Evolutionary conservation across 2,329 filamentous ascomycete species (phyloP).

Genomic region (Penicillium sp.): DNA sequence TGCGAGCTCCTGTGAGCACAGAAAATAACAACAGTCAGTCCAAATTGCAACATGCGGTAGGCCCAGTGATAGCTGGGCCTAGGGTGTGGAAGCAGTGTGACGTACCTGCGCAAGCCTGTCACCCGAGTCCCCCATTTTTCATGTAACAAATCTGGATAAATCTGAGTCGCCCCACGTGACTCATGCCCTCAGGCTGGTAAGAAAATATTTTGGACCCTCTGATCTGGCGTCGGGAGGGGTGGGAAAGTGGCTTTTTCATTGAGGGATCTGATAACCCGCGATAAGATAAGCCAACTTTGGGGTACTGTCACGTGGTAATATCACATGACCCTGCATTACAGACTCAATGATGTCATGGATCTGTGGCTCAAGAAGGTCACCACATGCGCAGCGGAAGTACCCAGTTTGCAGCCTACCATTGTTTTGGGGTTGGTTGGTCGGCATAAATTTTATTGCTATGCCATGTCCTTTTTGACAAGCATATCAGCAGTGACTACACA

Average conservation of each 20-base stretch:
- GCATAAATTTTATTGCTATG: no score
- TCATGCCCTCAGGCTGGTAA: background rate
- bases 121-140: background rate
- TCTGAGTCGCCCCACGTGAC: background rate
- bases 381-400: no score
- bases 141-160: background rate
- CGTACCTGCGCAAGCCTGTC: constrained; percentile 4
- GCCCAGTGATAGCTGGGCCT: background rate
- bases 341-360: background rate
- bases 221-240: background rate
- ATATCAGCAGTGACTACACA: no score
- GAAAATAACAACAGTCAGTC: background rate
- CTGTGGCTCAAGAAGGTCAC: no score
- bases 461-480: no score
- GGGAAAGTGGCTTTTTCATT: constrained; percentile 5
- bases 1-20: constrained; percentile 48
- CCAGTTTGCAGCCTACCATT: no score
- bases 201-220: no score
- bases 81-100: background rate
- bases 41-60: background rate
- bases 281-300: constrained; percentile 3
- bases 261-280: constrained; percentile 2
- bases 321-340: background rate
- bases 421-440: no score
- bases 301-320: background rate